A percentile compares a stretch with the other conserved stretches of the same genome.
Conservation (phyloP, 2,329 filamentous ascomycete genomes). For the Penicillium sumatraense region DNA sequence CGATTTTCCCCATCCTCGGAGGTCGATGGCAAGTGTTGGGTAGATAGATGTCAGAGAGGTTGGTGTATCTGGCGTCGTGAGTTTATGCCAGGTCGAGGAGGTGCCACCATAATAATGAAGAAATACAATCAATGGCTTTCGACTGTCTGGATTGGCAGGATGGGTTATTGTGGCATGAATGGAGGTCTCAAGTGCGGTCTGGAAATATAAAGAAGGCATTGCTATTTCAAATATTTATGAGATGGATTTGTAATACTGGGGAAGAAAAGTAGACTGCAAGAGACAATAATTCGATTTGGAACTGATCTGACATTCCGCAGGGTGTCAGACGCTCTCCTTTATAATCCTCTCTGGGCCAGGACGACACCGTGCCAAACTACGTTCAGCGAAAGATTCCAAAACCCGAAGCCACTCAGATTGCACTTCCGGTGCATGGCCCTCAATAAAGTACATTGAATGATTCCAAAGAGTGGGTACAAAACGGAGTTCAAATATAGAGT, state of each 20-base stretch:
- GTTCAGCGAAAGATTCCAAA: no score
- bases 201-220: not conserved
- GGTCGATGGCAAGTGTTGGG: constrained; percentile 35
- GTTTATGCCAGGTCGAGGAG: constrained; percentile 36
- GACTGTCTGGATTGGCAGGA: not conserved
- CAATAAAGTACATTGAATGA: not conserved
- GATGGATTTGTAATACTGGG: not conserved
- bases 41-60: constrained; percentile 20
- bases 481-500: not conserved
- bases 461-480: not conserved
- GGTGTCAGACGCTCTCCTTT: no score
- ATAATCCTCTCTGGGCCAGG: not conserved
- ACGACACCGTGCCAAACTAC: no score
- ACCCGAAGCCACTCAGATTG: no score
- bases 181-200: not conserved
- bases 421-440: not conserved
- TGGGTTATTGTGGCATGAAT: not conserved
- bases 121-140: constrained; percentile 35
- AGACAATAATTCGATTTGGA: no score
- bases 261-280: not conserved
- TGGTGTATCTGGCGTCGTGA: constrained; percentile 24
- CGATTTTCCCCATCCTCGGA: constrained; percentile 45
- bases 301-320: no score
- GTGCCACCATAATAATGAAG: constrained; percentile 48
- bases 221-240: no score